Evolutionary conservation across 176 grass and related monocot genomes (phyloP), one percentile per base, ranked within the genome.

Genomic region (Calamus simplicifolius): DNA sequence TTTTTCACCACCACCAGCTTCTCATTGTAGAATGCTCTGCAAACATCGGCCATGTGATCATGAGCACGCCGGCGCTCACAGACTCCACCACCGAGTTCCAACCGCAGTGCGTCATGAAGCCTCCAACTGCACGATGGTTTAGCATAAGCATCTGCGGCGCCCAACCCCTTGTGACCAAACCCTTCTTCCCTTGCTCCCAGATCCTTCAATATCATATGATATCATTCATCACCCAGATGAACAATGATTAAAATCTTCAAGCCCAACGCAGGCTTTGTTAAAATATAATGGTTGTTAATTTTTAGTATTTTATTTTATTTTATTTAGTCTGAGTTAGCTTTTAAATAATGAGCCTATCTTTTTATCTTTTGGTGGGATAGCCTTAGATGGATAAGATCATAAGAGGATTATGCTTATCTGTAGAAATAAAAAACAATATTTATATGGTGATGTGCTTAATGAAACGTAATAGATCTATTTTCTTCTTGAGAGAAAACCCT

Each of bases 1-100:
- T 17, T 66, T 61, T 15, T 18, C 35, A 89, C 79, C 15, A 84
- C 64, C 0, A 95, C 25, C 18, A 86, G 72, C 67, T 72, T 83
- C 76, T 95, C 90, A 21, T 89, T 86, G 52, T 66, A 86, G 69
- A 95, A 95, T 95, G 90, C 4, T 95, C 85, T 2, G 66, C 73
- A 59, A 15, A 81, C 26, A 79, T 57, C 1, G 85, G 85, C 85
- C 90, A 95, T 4, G 85, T 95, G 28, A 89, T 63, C 79, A 95
- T 75, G n/a, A 85, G 85, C 18, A 95, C 82, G 10, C 79, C 66
- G 18, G 78, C 76, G 38, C 65, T 69, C 31, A 81, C 58, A 27
- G 71, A 53, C 74, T 95, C 85, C 18, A 86, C 19, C 2, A 57
- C 59, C 4, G 89, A 86, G 68, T 86, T 89, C 82, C 90, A 83